phyloP scores from a whole-genome alignment of 306 rosid genomes.

The Pterocarpus macrocarpus region DNA sequence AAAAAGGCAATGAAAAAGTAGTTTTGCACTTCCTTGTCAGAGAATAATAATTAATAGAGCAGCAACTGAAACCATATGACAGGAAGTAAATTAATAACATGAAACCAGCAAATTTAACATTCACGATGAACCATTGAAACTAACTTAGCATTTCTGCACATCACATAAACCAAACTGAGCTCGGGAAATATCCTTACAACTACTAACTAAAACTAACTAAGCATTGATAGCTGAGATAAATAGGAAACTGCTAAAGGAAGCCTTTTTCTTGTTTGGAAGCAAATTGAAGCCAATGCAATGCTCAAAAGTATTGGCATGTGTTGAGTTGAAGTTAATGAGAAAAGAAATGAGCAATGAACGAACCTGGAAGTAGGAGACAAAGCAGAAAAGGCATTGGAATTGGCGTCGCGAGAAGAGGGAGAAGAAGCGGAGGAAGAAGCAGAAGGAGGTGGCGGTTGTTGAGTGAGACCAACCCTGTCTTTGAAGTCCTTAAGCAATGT shows the following conservation, averaged over 20 bases:
- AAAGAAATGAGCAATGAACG: neutral
- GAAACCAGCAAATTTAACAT: no score
- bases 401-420: neutral
- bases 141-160: neutral
- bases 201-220: no score
- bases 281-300: constrained; percentile 47
- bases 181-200: neutral
- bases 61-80: neutral
- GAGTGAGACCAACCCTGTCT: constrained; percentile 98
- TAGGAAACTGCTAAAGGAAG: neutral
- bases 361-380: constrained; percentile 82
- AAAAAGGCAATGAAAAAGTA: no score
- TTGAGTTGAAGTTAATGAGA: neutral
- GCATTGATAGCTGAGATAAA: neutral
- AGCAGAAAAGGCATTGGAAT: constrained; percentile 45
- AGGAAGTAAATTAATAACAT: no score
- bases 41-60: no score
- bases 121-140: neutral
- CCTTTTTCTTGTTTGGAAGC: neutral
- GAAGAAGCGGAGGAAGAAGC: constrained; percentile 52
- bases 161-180: neutral
- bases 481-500: constrained; percentile 97
- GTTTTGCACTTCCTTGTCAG: no score
- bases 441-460: constrained; percentile 60
- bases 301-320: constrained; percentile 24